phyloP scores from a whole-genome alignment of 306 rosid species.

The Spatholobus suberectus region DNA sequence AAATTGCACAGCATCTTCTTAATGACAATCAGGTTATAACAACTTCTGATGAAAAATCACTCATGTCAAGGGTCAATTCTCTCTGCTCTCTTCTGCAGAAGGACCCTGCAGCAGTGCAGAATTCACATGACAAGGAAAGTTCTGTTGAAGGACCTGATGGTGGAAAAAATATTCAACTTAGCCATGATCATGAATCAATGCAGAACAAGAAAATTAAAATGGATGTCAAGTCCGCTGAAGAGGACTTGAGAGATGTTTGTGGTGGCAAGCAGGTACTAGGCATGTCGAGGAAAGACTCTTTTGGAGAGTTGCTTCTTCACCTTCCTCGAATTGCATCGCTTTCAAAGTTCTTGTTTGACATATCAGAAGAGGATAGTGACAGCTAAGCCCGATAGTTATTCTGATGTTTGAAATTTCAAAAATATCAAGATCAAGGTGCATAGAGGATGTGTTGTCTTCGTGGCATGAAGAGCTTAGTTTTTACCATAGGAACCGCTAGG shows the following conservation, averaged over 20 bases:
- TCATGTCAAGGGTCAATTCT: conserved; percentile 91
- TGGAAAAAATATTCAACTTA: conserved; percentile 49
- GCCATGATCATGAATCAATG: conserved; percentile 27
- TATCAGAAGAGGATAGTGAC: conserved; percentile 66
- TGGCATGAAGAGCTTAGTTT: conserved; percentile 4
- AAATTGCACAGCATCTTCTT: conserved; percentile 73
- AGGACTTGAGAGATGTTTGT: conserved; percentile 52
- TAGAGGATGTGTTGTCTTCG: not conserved
- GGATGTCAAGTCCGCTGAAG: conserved; percentile 45
- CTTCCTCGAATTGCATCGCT: conserved; percentile 82
- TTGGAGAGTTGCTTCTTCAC: conserved; percentile 73
- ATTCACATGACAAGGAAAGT: conserved; percentile 42
- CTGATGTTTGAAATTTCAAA: conserved; percentile 2
- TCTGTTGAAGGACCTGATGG: conserved; percentile 39
- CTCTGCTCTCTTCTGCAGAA: conserved; percentile 84
- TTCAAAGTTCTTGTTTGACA: conserved; percentile 74
- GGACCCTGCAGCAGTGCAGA: conserved; percentile 61
- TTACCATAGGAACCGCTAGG: conserved; percentile 46
- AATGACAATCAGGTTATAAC: conserved; percentile 69
- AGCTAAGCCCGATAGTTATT: conserved; percentile 43
- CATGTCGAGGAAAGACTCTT: conserved; percentile 87
- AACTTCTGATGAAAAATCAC: conserved; percentile 78
- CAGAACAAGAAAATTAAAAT: conserved; percentile 39
- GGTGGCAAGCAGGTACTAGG: conserved; percentile 53
- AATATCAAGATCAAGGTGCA: conserved; percentile 3